Evolutionary conservation across 2,329 filamentous ascomycete species (phyloP).

Genomic region (Laburnicola sp.): DNA sequence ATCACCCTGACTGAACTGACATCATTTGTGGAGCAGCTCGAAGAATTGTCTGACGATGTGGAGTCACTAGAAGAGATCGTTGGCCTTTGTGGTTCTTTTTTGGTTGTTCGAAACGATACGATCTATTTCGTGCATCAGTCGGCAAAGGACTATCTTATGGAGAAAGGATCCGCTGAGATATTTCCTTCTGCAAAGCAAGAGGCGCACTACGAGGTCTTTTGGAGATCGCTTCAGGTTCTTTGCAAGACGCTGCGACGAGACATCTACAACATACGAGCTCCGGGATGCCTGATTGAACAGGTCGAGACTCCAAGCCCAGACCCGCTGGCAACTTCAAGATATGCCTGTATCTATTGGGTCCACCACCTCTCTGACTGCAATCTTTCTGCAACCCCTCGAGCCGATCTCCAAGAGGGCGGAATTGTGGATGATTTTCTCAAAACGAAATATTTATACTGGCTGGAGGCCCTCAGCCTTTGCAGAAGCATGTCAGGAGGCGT

Average conservation of each 20-base stretch:
- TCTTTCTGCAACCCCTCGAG: not conserved
- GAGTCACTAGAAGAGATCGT: too few species aligned
- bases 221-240: conserved; percentile 34
- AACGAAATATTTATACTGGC: conserved; percentile 16
- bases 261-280: conserved; percentile 21
- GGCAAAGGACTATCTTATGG: conserved; percentile 46
- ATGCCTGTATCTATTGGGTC: conserved; percentile 38
- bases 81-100: conserved; percentile 39
- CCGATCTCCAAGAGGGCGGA: conserved; percentile 5
- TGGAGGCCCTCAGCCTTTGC: conserved; percentile 18
- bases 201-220: conserved; percentile 16
- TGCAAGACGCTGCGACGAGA: conserved; percentile 23
- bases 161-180: conserved; percentile 17
- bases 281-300: conserved; percentile 17
- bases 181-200: conserved; percentile 30
- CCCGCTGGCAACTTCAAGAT: conserved; percentile 23
- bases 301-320: conserved; percentile 23
- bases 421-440: conserved; percentile 4
- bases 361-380: conserved; percentile 29
- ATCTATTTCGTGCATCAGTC: conserved; percentile 46
- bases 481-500: conserved; percentile 15
- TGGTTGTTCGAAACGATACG: not conserved
- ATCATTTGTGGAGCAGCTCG: too few species aligned
- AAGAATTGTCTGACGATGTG: too few species aligned
- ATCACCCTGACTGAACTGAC: too few species aligned